These are phyloP conservation scores for Skeletonema potamos DNA, from an alignment of 108 stramenopile species.

Conservation along the genomic window DNA sequence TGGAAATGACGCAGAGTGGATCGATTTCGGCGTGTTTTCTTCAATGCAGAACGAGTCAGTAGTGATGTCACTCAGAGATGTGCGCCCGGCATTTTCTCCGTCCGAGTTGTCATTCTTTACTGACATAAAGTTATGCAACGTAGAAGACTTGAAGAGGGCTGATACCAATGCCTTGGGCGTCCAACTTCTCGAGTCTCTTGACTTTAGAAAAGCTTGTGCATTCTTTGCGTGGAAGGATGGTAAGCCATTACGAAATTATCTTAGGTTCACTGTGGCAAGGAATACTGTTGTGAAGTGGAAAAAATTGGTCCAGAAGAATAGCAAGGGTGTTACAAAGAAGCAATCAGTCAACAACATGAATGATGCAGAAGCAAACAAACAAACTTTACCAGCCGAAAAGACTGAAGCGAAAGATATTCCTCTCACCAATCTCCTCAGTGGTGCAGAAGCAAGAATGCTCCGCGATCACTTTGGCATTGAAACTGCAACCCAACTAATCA, in stretches of 20 bases:
- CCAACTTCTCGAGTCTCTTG: constrained; percentile 5
- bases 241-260: neutral
- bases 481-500: constrained; percentile 13
- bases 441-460: constrained; percentile 1
- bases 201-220: constrained; percentile 21
- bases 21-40: neutral
- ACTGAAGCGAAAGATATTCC: neutral
- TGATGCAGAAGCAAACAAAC: neutral
- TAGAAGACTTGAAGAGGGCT: constrained; percentile 7
- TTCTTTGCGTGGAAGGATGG: constrained; percentile 18
- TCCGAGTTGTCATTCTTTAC: neutral
- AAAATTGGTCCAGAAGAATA: neutral
- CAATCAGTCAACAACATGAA: neutral
- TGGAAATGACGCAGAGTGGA: neutral
- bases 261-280: neutral
- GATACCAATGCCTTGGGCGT: neutral
- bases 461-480: constrained; percentile 10
- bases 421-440: constrained; percentile 6
- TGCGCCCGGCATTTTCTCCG: neutral
- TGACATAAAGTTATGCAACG: neutral
- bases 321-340: neutral
- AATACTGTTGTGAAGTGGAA: constrained; percentile 13
- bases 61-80: neutral
- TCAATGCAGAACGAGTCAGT: neutral
- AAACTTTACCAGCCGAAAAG: neutral